Evolutionary conservation across 73 alveolate genomes (phyloP).

Genomic region (Breviolum minutum): DNA sequence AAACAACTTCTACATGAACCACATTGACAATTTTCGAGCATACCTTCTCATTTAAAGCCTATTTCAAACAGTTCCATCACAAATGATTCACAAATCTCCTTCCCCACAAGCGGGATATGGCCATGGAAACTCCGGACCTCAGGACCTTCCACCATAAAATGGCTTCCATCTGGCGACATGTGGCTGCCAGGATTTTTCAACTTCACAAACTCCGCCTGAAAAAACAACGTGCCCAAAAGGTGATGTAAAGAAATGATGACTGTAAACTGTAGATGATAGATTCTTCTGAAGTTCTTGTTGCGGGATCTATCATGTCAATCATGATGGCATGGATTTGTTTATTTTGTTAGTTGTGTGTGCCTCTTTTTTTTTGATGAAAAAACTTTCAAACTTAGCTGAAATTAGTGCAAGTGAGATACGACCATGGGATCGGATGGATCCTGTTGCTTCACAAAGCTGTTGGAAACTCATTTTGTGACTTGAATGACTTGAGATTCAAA

Average conservation of each 20-base stretch:
- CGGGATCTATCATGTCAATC: too few species aligned
- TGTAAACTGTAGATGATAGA: too few species aligned
- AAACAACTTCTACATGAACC: too few species aligned
- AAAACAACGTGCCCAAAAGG: background rate
- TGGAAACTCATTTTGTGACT: too few species aligned
- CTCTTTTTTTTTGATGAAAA: background rate
- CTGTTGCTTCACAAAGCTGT: background rate
- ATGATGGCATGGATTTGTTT: too few species aligned
- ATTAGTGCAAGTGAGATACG: background rate
- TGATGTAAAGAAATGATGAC: background rate
- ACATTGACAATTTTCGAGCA: too few species aligned
- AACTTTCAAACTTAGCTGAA: background rate
- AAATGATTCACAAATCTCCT: too few species aligned
- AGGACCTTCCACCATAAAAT: constrained; percentile 70
- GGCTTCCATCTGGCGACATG: background rate
- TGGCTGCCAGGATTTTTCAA: constrained; percentile 10
- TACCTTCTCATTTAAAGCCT: too few species aligned
- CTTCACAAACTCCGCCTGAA: constrained; percentile 35
- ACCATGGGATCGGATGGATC: constrained; percentile 25
- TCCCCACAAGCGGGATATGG: background rate
- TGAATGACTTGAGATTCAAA: too few species aligned
- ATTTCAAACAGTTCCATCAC: too few species aligned
- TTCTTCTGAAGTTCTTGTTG: too few species aligned
- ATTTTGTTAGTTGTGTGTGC: too few species aligned
- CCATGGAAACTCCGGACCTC: constrained; percentile 9